These are phyloP conservation scores for Multifurca ochricompacta DNA, from an alignment of 768 basidiomycete species.

Conservation along the genomic window DNA sequence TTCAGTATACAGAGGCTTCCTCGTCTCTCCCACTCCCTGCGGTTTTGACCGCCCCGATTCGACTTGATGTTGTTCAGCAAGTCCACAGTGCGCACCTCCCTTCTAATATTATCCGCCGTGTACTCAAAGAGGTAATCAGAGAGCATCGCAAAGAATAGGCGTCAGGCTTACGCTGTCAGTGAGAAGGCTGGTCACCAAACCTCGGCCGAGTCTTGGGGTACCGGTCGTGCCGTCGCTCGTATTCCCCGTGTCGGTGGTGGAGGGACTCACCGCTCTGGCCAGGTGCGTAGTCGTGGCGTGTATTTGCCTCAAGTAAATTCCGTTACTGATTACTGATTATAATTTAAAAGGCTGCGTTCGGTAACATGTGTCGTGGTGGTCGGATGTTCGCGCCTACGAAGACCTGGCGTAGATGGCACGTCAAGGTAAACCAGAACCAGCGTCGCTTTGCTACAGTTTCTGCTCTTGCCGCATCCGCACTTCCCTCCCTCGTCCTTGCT, in stretches of 20 bases:
- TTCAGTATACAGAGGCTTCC: conserved; percentile 54
- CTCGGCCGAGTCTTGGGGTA: conserved; percentile 99
- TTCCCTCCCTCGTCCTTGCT: conserved; percentile 96
- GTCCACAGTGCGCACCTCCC: conserved; percentile 88
- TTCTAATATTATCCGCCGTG: background rate
- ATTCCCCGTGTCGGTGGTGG: conserved; percentile 99
- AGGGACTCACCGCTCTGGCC: conserved; percentile 97
- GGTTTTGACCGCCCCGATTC: conserved; percentile 95
- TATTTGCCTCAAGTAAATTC: background rate
- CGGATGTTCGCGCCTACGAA: conserved; percentile 99
- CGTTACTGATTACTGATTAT: conserved; percentile 9
- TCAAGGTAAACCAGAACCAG: conserved; percentile 99
- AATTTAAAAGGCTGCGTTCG: conserved; percentile 78
- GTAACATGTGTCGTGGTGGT: conserved; percentile 99
- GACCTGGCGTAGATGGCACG: conserved; percentile 99
- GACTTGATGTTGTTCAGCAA: conserved; percentile 96
- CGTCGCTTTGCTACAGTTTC: conserved; percentile 97
- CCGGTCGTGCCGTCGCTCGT: conserved; percentile 99
- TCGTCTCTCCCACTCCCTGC: conserved; percentile 88
- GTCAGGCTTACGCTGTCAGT: conserved; percentile 94
- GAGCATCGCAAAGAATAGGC: conserved; percentile 96
- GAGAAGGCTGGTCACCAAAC: conserved; percentile 99
- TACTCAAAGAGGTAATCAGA: conserved; percentile 42
- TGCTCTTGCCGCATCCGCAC: conserved; percentile 93
- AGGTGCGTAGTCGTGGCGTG: conserved; percentile 46